phyloP scores from a whole-genome alignment of 495 filamentous ascomycete genomes.

The Penicillium bovifimosum region DNA sequence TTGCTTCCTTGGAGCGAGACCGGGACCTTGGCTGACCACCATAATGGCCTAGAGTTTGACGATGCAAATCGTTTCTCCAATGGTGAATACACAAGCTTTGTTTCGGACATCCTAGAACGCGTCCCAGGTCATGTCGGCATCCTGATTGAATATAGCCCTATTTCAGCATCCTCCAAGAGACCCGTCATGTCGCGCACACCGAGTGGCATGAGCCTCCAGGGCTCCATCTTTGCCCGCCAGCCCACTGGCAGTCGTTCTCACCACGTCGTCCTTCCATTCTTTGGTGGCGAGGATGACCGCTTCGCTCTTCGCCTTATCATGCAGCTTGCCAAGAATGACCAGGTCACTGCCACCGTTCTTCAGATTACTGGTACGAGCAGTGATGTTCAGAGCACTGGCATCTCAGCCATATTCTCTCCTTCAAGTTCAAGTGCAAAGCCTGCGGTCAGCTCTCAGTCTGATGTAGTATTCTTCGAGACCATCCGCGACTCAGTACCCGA shows the following conservation, averaged over 20 bases:
- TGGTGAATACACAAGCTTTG: conserved; percentile 57
- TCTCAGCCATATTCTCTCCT: not conserved
- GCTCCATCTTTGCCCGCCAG: conserved; percentile 38
- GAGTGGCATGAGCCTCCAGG: conserved; percentile 56
- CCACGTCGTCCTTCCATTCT: conserved; percentile 82
- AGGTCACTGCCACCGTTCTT: conserved; percentile 49
- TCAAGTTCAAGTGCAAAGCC: not conserved
- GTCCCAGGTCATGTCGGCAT: conserved; percentile 68
- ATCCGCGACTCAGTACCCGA: conserved; percentile 57
- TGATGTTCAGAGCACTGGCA: not conserved
- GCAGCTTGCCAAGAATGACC: conserved; percentile 69
- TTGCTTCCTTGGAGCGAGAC: conserved; percentile 88
- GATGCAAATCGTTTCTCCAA: conserved; percentile 28
- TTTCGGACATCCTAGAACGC: conserved; percentile 55
- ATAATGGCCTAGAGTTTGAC: conserved; percentile 28
- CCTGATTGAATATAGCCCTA: conserved; percentile 63
- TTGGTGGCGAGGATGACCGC: conserved; percentile 82
- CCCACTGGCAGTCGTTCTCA: conserved; percentile 57
- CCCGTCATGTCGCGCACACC: conserved; percentile 34
- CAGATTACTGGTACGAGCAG: conserved; percentile 16
- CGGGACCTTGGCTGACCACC: conserved; percentile 62
- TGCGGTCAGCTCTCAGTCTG: conserved; percentile 24
- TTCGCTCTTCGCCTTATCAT: conserved; percentile 74
- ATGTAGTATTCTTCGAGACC: conserved; percentile 57
- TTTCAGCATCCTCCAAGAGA: conserved; percentile 30